These are phyloP conservation scores for Microsporum audouinii DNA, from an alignment of 2,329 filamentous ascomycete species.

Conservation along the genomic window DNA sequence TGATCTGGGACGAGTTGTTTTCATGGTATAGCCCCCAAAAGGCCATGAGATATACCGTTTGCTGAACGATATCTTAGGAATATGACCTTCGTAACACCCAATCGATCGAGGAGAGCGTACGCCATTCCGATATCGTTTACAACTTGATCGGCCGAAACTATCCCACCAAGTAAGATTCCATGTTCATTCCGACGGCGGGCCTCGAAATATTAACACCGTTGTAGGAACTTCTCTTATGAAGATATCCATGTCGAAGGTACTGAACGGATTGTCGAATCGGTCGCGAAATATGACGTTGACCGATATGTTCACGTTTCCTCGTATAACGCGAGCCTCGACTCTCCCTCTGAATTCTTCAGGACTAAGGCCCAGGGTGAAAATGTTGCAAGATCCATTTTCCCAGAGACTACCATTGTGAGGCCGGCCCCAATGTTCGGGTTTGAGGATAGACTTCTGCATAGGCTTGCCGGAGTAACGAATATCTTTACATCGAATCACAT, in stretches of 20 bases:
- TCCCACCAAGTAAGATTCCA: slow-evolving; percentile 66
- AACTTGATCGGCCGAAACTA: slow-evolving; percentile 92
- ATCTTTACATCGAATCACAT: slow-evolving; percentile 86
- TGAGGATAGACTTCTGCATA: slow-evolving; percentile 83
- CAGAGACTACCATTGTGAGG: slow-evolving; percentile 91
- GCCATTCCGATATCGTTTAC: slow-evolving; percentile 95
- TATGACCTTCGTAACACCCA: slow-evolving; percentile 88
- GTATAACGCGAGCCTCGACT: slow-evolving; percentile 73
- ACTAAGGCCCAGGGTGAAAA: slow-evolving; percentile 82
- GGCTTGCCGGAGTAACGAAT: slow-evolving; percentile 68
- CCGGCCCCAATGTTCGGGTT: slow-evolving; percentile 90
- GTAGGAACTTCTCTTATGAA: slow-evolving; percentile 79
- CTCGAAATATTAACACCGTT: not conserved
- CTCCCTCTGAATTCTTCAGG: slow-evolving; percentile 75
- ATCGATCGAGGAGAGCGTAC: slow-evolving; percentile 91
- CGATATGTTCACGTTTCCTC: slow-evolving; percentile 94
- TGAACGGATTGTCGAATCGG: slow-evolving; percentile 83
- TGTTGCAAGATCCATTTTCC: slow-evolving; percentile 77
- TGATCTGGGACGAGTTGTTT: slow-evolving; percentile 79
- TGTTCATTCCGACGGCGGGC: not conserved
- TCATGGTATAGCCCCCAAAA: slow-evolving; percentile 51
- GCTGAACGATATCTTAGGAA: slow-evolving; percentile 48
- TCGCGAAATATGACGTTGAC: slow-evolving; percentile 96
- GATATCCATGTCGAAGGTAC: slow-evolving; percentile 90
- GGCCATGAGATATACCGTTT: not conserved